Evolutionary conservation across 1,139 yeast species (phyloP).

Genomic region (Yamadazyma oceani): DNA sequence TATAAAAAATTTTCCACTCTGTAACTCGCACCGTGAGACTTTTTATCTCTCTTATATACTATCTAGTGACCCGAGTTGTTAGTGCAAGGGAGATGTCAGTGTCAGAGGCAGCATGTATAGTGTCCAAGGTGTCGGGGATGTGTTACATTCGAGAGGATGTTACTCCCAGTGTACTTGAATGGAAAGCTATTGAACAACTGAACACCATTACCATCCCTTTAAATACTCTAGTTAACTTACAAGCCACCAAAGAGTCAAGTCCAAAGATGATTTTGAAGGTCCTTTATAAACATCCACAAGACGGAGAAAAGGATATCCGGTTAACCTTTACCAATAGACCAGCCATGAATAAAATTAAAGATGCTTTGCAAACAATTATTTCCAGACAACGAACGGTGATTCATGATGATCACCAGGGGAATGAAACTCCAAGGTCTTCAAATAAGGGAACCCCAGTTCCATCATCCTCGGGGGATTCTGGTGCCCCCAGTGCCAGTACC

Average conservation of each 20-base stretch:
- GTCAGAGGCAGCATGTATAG: conserved; percentile 63
- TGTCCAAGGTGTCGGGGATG: conserved; percentile 68
- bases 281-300: conserved; percentile 34
- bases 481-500: too few relatives aligned
- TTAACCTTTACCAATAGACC: conserved; percentile 70
- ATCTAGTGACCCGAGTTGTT: too few relatives aligned
- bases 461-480: conserved; percentile 5
- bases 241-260: conserved; percentile 71
- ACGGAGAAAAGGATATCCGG: conserved; percentile 42
- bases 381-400: conserved; percentile 61
- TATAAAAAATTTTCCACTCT: neutral
- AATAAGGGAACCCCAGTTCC: conserved; percentile 9
- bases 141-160: conserved; percentile 64
- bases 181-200: conserved; percentile 71
- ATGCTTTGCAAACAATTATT: conserved; percentile 66
- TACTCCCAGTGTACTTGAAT: conserved; percentile 61
- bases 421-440: conserved; percentile 22
- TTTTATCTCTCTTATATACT: neutral
- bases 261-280: conserved; percentile 71
- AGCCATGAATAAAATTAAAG: conserved; percentile 74
- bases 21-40: neutral
- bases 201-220: conserved; percentile 49
- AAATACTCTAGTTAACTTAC: conserved; percentile 57
- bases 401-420: conserved; percentile 23
- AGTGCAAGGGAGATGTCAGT: conserved; percentile 21